Percentiles rank a stretch among this genome's conserved stretches.
Evolutionary conservation across 495 filamentous ascomycete genomes (phyloP).

Genomic region (Venustampulla echinocandica): DNA sequence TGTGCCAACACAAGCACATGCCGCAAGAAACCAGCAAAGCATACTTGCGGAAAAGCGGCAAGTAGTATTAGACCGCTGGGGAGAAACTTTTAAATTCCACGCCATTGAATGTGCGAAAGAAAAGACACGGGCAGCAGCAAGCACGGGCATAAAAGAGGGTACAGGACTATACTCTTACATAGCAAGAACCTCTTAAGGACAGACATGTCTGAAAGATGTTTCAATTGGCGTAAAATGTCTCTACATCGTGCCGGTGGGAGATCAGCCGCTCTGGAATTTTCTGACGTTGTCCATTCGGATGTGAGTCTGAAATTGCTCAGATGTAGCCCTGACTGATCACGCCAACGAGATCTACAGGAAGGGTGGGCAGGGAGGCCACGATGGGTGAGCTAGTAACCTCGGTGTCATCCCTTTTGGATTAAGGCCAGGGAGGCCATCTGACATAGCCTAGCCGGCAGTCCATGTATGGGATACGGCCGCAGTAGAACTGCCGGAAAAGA

Average conservation of each 20-base stretch:
- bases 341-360: not conserved
- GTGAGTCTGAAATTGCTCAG: not conserved
- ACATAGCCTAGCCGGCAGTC: not conserved
- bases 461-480: not conserved
- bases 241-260: slow-evolving; percentile 1
- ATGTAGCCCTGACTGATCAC: not conserved
- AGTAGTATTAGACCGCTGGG: not conserved
- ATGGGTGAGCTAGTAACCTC: not conserved
- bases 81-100: not conserved
- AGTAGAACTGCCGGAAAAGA: not conserved
- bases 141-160: not conserved
- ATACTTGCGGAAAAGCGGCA: not conserved
- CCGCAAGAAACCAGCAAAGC: not conserved
- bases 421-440: not conserved
- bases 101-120: not conserved
- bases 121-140: not conserved
- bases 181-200: not conserved
- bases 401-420: not conserved
- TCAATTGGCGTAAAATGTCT: slow-evolving; percentile 4
- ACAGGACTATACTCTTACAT: not conserved
- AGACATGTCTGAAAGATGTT: not conserved
- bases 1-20: not conserved
- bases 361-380: not conserved
- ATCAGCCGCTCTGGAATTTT: not conserved
- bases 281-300: not conserved